These are phyloP conservation scores for Russula sp. DNA, from an alignment of 768 basidiomycete genomes.

Conservation along the genomic window DNA sequence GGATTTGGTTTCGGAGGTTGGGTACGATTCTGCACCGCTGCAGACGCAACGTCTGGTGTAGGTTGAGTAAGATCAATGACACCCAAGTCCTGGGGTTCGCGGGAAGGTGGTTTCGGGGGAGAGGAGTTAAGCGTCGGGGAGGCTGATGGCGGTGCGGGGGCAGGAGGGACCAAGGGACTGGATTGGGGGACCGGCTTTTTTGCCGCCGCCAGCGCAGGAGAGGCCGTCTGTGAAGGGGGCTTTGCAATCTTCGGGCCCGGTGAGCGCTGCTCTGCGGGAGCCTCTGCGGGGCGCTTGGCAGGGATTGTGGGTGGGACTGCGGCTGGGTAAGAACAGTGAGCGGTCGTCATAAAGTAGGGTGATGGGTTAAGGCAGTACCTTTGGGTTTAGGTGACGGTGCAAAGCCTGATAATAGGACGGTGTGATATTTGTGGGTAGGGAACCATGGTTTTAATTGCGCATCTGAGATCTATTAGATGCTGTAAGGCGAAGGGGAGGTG, in stretches of 20 bases:
- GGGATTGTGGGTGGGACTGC: conserved; percentile 12
- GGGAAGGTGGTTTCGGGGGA: conserved; percentile 10
- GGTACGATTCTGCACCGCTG: not conserved
- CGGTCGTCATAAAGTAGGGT: not conserved
- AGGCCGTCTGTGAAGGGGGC: conserved; percentile 11
- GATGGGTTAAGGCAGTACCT: conserved; percentile 9
- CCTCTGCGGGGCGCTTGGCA: conserved; percentile 19
- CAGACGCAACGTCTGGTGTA: conserved; percentile 3
- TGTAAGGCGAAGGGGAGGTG: not conserved
- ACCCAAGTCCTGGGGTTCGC: not conserved
- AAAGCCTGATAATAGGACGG: conserved; percentile 18
- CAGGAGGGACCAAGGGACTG: conserved; percentile 14
- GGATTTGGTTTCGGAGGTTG: not conserved
- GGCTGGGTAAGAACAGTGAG: conserved; percentile 1
- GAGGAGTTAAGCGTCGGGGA: conserved; percentile 3
- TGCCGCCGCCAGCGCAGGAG: conserved; percentile 13
- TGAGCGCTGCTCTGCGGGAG: conserved; percentile 16
- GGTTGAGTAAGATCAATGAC: conserved; percentile 15
- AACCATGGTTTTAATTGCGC: conserved; percentile 15
- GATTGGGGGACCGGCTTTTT: conserved; percentile 13
- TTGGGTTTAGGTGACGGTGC: conserved; percentile 16
- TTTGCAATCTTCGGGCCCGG: conserved; percentile 16
- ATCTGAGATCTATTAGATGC: conserved; percentile 10
- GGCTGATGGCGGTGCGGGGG: not conserved
- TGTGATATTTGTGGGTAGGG: conserved; percentile 8